These are phyloP conservation scores for Hypoxylon sp. DNA, from an alignment of 2,329 filamentous ascomycete genomes.

Conservation along the genomic window DNA sequence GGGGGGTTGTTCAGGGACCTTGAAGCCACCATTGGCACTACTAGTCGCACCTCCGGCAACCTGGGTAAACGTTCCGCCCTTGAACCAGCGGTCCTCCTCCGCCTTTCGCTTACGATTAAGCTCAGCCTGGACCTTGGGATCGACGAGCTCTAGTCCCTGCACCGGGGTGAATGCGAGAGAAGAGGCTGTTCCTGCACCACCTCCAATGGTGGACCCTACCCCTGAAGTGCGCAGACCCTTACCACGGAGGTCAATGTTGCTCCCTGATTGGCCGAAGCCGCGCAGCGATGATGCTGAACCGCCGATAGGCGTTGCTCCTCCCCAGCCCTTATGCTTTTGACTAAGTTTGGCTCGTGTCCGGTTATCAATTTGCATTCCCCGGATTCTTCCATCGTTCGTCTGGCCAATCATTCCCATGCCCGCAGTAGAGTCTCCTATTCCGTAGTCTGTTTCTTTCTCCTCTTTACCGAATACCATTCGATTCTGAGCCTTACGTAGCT, in stretches of 20 bases:
- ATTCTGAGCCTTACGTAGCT: constrained; percentile 95
- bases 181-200: constrained; percentile 80
- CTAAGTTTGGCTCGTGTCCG: constrained; percentile 92
- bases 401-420: constrained; percentile 97
- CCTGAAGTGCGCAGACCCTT: constrained; percentile 85
- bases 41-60: constrained; percentile 65
- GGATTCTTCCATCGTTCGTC: constrained; percentile 87
- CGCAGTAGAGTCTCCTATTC: constrained; percentile 83
- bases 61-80: constrained; percentile 96
- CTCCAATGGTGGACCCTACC: constrained; percentile 78
- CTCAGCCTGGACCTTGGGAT: constrained; percentile 91
- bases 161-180: constrained; percentile 94
- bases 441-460: constrained; percentile 93
- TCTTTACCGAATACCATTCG: constrained; percentile 96
- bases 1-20: constrained; percentile 80
- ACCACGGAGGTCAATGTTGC: constrained; percentile 77
- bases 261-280: constrained; percentile 76
- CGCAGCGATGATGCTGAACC: constrained; percentile 85
- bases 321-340: constrained; percentile 97
- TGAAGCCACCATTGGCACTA: constrained; percentile 75
- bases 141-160: constrained; percentile 93
- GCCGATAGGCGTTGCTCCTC: constrained; percentile 73
- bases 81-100: constrained; percentile 97
- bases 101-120: constrained; percentile 91
- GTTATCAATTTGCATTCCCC: constrained; percentile 89